Conservation (phyloP, 257 asterid genomes). For the Fraxinus americana region DNA sequence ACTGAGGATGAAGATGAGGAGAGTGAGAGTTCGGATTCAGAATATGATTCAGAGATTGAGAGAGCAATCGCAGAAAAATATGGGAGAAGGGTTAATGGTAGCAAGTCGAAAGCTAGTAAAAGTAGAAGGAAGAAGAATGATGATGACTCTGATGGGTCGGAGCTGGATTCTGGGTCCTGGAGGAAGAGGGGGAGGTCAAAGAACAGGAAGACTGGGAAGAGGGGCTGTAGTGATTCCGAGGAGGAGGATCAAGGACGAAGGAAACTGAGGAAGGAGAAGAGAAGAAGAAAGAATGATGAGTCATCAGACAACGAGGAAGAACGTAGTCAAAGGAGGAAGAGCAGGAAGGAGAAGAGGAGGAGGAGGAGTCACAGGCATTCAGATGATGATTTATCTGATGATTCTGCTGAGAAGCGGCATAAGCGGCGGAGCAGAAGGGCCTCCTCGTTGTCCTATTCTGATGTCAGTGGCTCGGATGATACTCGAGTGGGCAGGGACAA, state of each 20-base stretch:
- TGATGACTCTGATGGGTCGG: constrained; percentile 39
- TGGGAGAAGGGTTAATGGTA: constrained; percentile 46
- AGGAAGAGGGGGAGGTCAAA: constrained; percentile 62
- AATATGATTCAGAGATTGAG: constrained; percentile 81
- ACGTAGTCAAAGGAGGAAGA: constrained; percentile 47
- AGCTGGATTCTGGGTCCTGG: constrained; percentile 35
- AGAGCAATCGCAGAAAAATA: constrained; percentile 54
- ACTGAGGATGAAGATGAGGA: constrained; percentile 63
- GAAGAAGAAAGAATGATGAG: constrained; percentile 50
- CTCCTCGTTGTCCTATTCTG: constrained; percentile 50
- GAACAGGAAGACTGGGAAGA: constrained; percentile 55
- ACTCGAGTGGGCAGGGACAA: constrained; percentile 72
- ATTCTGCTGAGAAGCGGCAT: constrained; percentile 47
- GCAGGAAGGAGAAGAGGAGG: constrained; percentile 64
- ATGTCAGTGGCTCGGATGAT: constrained; percentile 56
- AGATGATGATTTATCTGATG: constrained; percentile 57
- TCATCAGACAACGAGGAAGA: constrained; percentile 54
- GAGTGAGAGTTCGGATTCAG: constrained; percentile 76
- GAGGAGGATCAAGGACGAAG: constrained; percentile 51
- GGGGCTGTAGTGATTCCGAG: constrained; percentile 43
- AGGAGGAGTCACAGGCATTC: constrained; percentile 62
- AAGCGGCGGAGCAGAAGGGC: constrained; percentile 61
- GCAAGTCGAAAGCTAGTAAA: constrained; percentile 38
- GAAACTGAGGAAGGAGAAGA: constrained; percentile 56
- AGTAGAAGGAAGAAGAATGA: constrained; percentile 38